Base-by-base conservation (phyloP, 73 alveolate species). In the Tetrahymena malaccensis region DNA sequence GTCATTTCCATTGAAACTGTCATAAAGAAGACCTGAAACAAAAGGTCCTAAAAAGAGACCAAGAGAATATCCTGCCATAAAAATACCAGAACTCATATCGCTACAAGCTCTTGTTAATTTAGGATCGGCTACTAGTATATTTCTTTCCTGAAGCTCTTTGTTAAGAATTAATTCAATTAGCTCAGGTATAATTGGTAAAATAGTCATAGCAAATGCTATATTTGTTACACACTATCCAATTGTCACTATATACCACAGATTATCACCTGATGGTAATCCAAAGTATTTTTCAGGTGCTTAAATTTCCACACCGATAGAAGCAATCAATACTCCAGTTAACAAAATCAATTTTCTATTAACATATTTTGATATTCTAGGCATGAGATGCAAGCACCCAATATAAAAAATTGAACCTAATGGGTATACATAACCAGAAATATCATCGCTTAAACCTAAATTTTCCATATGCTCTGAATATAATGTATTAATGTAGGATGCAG, bases 1-100 rank as follows among this genome's bases (percentile, higher is more conserved):
- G 31, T 44, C 93, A 17, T 95, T 50, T 0, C 56, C 94, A 40
- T 22, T 16, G 38, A 95, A 95, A 8, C 94, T 93, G 89, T 95
- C 97, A 95, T 85, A 95, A 1, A 95, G 85, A 31, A 89, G 34
- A 25, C 97, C 97, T 21, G 95, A 94, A 19, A 85, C 34, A 34
- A 89, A 85, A 35, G 97, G 97, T 56, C 97, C 97, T 17, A 95
- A 58, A 57, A 85, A 95, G 10, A 89, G 70, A 33, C 97, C 97
- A 13, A 95, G 58, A 12, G 97, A 95, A 35, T 95, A 95, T 33
- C 93, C 93, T 9, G 97, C 93, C 93, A 95, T 95, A 37, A 95
- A 95, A 55, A 95, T 85, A 11, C 97, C 97, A 43, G 95, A 85
- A 10, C 95, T 43, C 34, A 95, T 35, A 55, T 95, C 97, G 27